phyloP scores from a whole-genome alignment of 2,329 filamentous ascomycete genomes.

The Coleophoma crateriformis region DNA sequence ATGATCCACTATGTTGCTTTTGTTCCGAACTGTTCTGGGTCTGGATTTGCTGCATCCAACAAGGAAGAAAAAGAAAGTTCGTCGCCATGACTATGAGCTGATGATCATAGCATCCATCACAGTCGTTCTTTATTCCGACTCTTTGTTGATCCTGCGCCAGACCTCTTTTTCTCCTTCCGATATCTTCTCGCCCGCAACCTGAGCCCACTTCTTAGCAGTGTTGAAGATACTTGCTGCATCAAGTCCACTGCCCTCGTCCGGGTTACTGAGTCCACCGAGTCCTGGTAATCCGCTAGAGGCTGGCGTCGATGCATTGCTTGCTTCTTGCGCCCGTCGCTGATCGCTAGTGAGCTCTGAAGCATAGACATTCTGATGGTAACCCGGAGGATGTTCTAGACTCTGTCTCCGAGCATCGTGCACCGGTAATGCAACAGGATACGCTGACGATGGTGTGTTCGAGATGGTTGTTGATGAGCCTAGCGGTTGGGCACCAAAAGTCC shows the following conservation, averaged over 20 bases:
- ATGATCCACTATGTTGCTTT: too few species aligned
- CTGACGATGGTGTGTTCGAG: slow-evolving; percentile 20
- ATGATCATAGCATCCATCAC: too few species aligned
- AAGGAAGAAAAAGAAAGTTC: neutral
- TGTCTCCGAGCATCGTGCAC: slow-evolving; percentile 9
- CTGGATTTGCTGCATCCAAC: too few species aligned
- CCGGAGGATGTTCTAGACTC: slow-evolving; percentile 29
- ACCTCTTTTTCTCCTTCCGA: slow-evolving; percentile 55
- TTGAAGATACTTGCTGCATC: slow-evolving; percentile 46
- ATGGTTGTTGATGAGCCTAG: slow-evolving; percentile 40
- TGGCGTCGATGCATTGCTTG: slow-evolving; percentile 5
- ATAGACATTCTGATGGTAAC: slow-evolving; percentile 50
- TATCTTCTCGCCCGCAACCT: slow-evolving; percentile 50
- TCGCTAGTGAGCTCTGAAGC: slow-evolving; percentile 45
- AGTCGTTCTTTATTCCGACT: slow-evolving; percentile 24
- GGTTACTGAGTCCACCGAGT: slow-evolving; percentile 1
- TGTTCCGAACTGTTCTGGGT: too few species aligned
- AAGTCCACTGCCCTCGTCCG: slow-evolving; percentile 5
- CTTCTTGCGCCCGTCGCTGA: slow-evolving; percentile 29
- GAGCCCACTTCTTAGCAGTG: slow-evolving; percentile 51
- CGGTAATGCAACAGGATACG: slow-evolving; percentile 16
- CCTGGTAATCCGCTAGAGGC: neutral
- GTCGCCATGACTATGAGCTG: too few species aligned
- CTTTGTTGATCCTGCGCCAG: slow-evolving; percentile 58
- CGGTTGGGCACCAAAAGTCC: slow-evolving; percentile 34